phyloP scores from a whole-genome alignment of 116 monocot genomes.

The Posidonia oceanica region DNA sequence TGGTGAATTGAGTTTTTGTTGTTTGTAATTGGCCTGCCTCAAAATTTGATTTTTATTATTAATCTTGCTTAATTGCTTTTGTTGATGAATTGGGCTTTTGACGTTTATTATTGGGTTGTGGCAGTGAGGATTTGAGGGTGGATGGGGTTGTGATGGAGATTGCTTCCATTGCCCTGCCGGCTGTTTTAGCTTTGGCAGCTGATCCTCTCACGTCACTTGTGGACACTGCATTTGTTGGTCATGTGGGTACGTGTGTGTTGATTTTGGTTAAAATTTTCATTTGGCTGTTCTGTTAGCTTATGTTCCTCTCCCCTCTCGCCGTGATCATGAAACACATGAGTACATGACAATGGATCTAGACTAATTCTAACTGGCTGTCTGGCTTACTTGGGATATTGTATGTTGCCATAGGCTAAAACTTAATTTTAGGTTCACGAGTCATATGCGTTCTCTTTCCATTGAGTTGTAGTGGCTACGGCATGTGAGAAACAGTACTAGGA shows the following conservation, averaged over 20 bases:
- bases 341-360: too few relatives aligned
- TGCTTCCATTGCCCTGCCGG: conserved; percentile 55
- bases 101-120: neutral
- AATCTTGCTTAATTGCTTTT: neutral
- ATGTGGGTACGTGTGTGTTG: conserved; percentile 41
- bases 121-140: conserved; percentile 40
- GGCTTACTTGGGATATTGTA: too few relatives aligned
- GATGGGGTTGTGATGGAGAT: conserved; percentile 69
- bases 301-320: too few relatives aligned
- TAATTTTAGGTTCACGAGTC: too few relatives aligned
- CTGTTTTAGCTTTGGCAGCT: conserved; percentile 54
- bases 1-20: too few relatives aligned
- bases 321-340: too few relatives aligned
- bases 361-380: too few relatives aligned
- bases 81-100: neutral
- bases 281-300: too few relatives aligned
- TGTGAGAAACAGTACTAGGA: neutral
- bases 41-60: neutral
- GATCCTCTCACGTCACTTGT: conserved; percentile 73
- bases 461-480: neutral
- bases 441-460: too few relatives aligned
- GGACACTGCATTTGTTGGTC: conserved; percentile 85
- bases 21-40: too few relatives aligned
- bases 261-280: neutral
- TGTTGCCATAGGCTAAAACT: too few relatives aligned